Conservation (phyloP, 139 green algal species). For the Volvox africanus region DNA sequence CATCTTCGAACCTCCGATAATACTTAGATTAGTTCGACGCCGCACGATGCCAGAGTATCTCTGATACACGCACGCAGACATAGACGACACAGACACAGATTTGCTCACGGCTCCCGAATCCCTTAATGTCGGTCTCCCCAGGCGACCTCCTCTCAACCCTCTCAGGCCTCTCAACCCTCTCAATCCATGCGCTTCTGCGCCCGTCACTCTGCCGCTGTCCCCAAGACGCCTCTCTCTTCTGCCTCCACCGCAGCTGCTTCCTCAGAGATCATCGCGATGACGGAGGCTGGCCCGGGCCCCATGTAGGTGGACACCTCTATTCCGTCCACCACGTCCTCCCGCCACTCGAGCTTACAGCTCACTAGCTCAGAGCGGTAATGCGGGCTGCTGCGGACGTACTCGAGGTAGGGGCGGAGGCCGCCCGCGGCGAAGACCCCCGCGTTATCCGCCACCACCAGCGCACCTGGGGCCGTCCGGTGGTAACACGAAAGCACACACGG, state of each 20-base stretch:
- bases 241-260: not conserved
- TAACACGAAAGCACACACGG: too few relatives aligned
- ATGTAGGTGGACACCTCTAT: constrained; percentile 72
- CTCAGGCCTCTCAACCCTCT: too few relatives aligned
- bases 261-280: too few relatives aligned
- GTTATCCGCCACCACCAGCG: constrained; percentile 77
- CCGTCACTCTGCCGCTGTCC: not conserved
- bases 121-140: too few relatives aligned
- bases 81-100: too few relatives aligned
- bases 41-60: too few relatives aligned
- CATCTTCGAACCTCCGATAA: too few relatives aligned
- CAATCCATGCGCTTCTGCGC: too few relatives aligned
- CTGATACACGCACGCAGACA: too few relatives aligned
- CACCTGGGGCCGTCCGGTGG: constrained; percentile 37
- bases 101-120: too few relatives aligned
- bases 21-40: too few relatives aligned
- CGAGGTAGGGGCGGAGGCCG: constrained; percentile 70
- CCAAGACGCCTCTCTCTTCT: not conserved
- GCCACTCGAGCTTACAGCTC: constrained; percentile 70
- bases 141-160: too few relatives aligned
- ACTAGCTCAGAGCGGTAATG: constrained; percentile 62
- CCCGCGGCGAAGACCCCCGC: constrained; percentile 65
- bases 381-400: constrained; percentile 68
- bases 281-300: not conserved
- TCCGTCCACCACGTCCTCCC: constrained; percentile 76